Evolutionary conservation across 441 rosid genomes (phyloP).

Genomic region (Bruguiera hainesii): DNA sequence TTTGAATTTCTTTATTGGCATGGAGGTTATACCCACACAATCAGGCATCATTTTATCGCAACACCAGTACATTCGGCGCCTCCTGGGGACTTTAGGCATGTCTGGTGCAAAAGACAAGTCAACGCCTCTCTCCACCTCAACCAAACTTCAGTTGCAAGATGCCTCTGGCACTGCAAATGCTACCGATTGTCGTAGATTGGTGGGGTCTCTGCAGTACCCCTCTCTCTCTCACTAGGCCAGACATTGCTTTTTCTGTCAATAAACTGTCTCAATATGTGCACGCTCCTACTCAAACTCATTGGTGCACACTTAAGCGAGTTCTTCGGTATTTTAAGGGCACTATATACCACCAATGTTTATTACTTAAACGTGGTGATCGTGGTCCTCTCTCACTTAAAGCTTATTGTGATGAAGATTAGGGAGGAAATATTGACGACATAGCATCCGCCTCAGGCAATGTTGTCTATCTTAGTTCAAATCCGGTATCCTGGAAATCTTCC

Average conservation of each 20-base stretch:
- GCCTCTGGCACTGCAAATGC: neutral
- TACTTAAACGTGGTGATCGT: neutral
- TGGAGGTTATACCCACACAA: neutral
- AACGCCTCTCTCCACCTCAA: neutral
- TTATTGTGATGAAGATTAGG: neutral
- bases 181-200: neutral
- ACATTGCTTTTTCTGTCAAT: neutral
- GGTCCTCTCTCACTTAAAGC: neutral
- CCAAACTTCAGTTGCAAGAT: neutral
- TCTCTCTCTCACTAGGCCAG: slow-evolving; percentile 2
- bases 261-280: slow-evolving; percentile 7
- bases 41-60: neutral
- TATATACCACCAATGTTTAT: neutral
- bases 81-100: neutral
- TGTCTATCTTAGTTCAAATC: neutral
- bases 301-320: neutral
- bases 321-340: neutral
- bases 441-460: neutral
- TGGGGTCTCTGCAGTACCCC: slow-evolving; percentile 7
- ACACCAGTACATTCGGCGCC: slow-evolving; percentile 1
- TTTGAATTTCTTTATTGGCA: slow-evolving; percentile 3
- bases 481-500: neutral
- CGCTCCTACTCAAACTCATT: neutral
- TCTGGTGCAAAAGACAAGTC: neutral
- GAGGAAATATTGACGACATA: neutral